Evolutionary conservation across 768 basidiomycete genomes (phyloP).

Genomic region (Chiua virens): DNA sequence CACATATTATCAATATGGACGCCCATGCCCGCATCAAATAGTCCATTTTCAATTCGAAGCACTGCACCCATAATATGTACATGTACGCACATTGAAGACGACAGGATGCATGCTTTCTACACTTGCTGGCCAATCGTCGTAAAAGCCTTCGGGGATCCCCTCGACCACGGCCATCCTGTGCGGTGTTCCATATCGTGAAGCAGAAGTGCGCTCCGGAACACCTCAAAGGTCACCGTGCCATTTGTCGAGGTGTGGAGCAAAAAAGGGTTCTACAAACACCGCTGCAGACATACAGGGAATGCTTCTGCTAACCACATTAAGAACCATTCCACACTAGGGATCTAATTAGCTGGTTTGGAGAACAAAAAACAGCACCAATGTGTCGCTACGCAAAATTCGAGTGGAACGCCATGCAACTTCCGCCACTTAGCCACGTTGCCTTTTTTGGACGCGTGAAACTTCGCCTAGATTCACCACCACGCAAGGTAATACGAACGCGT

Average conservation of each 20-base stretch:
- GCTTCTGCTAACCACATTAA: conserved; percentile 5
- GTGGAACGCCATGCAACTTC: conserved; percentile 15
- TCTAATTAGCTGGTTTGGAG: not conserved
- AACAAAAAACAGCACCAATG: not conserved
- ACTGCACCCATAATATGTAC: conserved; percentile 10
- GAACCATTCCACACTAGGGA: not conserved
- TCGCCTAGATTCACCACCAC: conserved; percentile 8
- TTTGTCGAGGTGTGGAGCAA: conserved; percentile 22
- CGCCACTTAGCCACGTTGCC: conserved; percentile 17
- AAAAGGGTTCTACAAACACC: conserved; percentile 2
- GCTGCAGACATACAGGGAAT: conserved; percentile 1
- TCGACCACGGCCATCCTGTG: conserved; percentile 33
- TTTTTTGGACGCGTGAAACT: conserved; percentile 13
- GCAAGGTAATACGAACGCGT: conserved; percentile 10
- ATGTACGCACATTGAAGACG: conserved; percentile 11
- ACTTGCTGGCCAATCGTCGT: conserved; percentile 25
- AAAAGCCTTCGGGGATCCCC: conserved; percentile 12
- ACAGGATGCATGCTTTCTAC: not conserved
- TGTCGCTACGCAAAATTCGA: too few species aligned
- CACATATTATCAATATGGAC: conserved; percentile 17
- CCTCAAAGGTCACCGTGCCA: conserved; percentile 10
- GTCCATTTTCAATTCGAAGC: conserved; percentile 32
- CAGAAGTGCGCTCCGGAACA: conserved; percentile 18
- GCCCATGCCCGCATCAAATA: conserved; percentile 21
- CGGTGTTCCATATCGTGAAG: conserved; percentile 25